Evolutionary conservation across 768 basidiomycete genomes (phyloP).

Genomic region (Lentinula detonsa): DNA sequence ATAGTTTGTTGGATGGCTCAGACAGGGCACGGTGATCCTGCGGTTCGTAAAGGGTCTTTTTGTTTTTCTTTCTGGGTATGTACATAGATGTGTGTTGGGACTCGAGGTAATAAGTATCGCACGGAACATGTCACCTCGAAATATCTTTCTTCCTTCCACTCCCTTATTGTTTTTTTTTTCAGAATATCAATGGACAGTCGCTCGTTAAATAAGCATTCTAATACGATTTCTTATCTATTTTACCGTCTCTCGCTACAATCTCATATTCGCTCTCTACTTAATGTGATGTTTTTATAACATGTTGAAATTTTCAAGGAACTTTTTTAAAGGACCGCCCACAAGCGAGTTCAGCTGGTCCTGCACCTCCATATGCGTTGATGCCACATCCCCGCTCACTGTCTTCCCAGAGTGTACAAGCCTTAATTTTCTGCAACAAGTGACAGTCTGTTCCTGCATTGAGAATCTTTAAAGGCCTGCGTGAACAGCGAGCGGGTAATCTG

Average conservation of each 20-base stretch:
- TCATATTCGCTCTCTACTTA: not conserved
- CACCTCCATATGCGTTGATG: no score
- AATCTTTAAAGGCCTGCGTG: no score
- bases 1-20: conserved; percentile 81
- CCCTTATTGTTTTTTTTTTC: not conserved
- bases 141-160: not conserved
- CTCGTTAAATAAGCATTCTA: conserved; percentile 10
- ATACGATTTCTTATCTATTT: not conserved
- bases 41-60: conserved; percentile 3
- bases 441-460: no score
- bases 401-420: no score
- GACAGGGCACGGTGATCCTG: conserved; percentile 46
- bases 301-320: not conserved
- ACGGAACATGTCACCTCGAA: not conserved
- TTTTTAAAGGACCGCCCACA: no score
- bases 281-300: not conserved
- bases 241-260: not conserved
- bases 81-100: conserved; percentile 5
- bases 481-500: no score
- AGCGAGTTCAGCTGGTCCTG: no score
- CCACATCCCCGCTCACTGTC: no score
- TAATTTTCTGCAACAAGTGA: no score
- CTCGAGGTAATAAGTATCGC: not conserved
- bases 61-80: conserved; percentile 1
- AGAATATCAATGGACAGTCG: not conserved